Conservation (phyloP, 768 basidiomycete genomes). For the Boletus eberwhitei region DNA sequence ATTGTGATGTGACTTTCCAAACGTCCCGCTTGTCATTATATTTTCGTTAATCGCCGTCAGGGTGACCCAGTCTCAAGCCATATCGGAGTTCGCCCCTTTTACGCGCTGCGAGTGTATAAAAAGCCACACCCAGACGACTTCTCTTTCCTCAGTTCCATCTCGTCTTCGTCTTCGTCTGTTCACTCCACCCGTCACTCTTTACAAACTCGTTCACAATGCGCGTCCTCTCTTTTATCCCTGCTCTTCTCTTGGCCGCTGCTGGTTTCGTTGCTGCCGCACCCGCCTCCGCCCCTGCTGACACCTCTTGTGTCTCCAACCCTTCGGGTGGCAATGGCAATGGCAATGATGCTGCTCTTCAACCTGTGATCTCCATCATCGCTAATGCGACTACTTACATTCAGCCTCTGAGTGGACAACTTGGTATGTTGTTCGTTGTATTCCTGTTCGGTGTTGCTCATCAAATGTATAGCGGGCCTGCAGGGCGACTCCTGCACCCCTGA, state of each 20-base stretch:
- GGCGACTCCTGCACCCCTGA: conserved; percentile 7
- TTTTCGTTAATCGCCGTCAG: neutral
- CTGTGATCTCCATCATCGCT: conserved; percentile 11
- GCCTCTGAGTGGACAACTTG: conserved; percentile 1
- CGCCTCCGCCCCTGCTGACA: neutral
- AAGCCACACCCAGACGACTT: neutral
- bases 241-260: conserved; percentile 5
- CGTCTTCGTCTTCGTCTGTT: neutral
- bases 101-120: conserved; percentile 13
- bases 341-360: conserved; percentile 8
- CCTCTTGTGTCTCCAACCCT: conserved; percentile 2
- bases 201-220: conserved; percentile 10
- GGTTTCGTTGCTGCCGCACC: conserved; percentile 10
- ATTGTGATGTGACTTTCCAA: conserved; percentile 29
- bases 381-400: conserved; percentile 6
- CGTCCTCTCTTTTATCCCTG: conserved; percentile 16
- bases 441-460: neutral
- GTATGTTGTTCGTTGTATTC: neutral
- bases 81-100: neutral
- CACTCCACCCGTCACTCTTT: conserved; percentile 11
- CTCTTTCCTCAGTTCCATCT: neutral
- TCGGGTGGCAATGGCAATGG: neutral
- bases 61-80: neutral
- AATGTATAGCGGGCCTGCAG: neutral
- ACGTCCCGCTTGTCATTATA: neutral